Evolutionary conservation across 1,284 basidiomycete genomes (phyloP).

Genomic region (Abortiporus biennis): DNA sequence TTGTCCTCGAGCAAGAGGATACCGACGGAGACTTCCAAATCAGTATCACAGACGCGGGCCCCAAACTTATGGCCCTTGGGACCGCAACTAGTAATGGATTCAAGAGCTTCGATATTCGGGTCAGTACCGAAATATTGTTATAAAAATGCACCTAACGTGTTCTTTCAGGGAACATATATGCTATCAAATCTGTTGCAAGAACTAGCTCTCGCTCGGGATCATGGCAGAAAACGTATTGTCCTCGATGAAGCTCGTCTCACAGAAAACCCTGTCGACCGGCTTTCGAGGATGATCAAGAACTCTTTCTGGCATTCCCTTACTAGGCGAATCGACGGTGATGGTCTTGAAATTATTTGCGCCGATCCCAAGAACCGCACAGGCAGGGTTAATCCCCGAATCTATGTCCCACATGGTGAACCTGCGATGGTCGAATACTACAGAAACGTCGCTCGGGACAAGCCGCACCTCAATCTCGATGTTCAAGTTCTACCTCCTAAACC

Average conservation of each 20-base stretch:
- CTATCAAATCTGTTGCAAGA: conserved; percentile 98
- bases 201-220: conserved; percentile 94
- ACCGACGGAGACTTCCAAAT: conserved; percentile 98
- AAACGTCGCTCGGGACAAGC: conserved; percentile 75
- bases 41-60: conserved; percentile 93
- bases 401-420: conserved; percentile 88
- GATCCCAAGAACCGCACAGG: conserved; percentile 96
- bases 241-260: conserved; percentile 95
- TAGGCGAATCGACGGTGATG: conserved; percentile 94
- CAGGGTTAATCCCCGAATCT: conserved; percentile 85
- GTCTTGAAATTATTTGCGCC: conserved; percentile 92
- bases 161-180: conserved; percentile 93
- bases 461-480: conserved; percentile 88
- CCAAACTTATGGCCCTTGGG: conserved; percentile 93
- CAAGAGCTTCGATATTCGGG: conserved; percentile 93
- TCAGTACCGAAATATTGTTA: conserved; percentile 32
- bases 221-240: conserved; percentile 92
- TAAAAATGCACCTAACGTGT: not conserved
- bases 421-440: conserved; percentile 94
- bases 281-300: conserved; percentile 97
- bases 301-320: conserved; percentile 99
- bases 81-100: conserved; percentile 97
- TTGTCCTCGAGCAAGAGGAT: conserved; percentile 96
- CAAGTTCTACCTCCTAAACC: conserved; percentile 82
- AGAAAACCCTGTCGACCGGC: conserved; percentile 95